Evolutionary conservation across 129 eudicot species (phyloP).

Genomic region (Pseudognaphalium luteoalbum): DNA sequence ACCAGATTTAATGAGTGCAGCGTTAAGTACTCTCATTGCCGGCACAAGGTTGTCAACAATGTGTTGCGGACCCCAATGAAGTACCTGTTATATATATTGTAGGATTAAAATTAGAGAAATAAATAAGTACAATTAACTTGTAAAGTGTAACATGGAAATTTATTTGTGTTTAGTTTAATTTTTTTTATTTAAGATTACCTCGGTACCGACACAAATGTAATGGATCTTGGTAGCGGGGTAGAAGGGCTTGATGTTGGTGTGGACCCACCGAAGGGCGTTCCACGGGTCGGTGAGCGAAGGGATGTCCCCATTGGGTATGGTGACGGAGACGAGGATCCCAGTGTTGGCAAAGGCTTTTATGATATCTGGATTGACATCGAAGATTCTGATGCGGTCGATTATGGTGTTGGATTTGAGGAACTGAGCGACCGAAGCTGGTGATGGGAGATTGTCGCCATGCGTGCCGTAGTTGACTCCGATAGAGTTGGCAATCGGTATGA

Average conservation of each 20-base stretch:
- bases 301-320: conserved; percentile 89
- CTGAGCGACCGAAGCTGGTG: conserved; percentile 40
- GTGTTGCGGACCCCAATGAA: conserved; percentile 44
- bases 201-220: conserved; percentile 38
- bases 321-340: conserved; percentile 67
- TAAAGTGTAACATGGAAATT: not conserved
- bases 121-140: too few relatives aligned
- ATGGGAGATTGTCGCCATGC: conserved; percentile 42
- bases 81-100: conserved; percentile 13
- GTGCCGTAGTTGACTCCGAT: conserved; percentile 45
- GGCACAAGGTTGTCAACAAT: conserved; percentile 44
- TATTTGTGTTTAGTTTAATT: not conserved
- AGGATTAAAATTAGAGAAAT: too few relatives aligned
- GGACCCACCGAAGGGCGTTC: conserved; percentile 63
- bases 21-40: conserved; percentile 67
- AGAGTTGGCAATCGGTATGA: conserved; percentile 26
- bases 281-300: conserved; percentile 50
- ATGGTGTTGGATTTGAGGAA: conserved; percentile 36
- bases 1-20: conserved; percentile 53
- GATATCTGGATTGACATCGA: conserved; percentile 64
- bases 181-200: conserved; percentile 14
- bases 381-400: conserved; percentile 58
- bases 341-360: conserved; percentile 67
- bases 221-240: conserved; percentile 38
- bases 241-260: conserved; percentile 31